Evolutionary conservation across 768 basidiomycete genomes (phyloP).

Genomic region (Pleurotus platypus): DNA sequence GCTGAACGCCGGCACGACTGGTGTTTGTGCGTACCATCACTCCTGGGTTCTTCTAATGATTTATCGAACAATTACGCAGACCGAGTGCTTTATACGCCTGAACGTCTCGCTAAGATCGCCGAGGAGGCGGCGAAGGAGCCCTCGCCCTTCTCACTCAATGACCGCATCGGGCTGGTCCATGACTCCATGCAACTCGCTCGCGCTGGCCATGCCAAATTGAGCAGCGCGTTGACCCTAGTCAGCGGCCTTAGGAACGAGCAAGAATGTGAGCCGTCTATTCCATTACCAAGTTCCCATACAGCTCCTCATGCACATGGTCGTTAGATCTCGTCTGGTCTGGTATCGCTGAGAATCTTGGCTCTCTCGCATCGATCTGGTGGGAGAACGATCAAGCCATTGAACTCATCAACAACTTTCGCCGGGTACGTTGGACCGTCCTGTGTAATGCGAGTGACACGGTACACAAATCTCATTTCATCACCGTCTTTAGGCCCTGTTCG

Average conservation of each 20-base stretch:
- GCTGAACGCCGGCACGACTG: constrained; percentile 83
- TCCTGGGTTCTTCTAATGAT: background rate
- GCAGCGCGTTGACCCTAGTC: constrained; percentile 72
- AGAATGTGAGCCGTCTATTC: constrained; percentile 52
- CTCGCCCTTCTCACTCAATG: constrained; percentile 72
- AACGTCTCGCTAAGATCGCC: constrained; percentile 75
- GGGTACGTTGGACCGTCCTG: constrained; percentile 33
- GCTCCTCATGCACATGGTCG: background rate
- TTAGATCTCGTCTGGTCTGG: constrained; percentile 84
- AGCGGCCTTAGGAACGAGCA: constrained; percentile 67
- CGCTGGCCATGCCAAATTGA: constrained; percentile 75
- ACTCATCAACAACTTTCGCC: constrained; percentile 56
- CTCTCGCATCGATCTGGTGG: constrained; percentile 75
- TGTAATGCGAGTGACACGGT: background rate
- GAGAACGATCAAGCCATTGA: constrained; percentile 58
- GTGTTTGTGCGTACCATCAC: constrained; percentile 66
- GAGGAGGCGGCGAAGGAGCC: constrained; percentile 67
- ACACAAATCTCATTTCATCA: no score
- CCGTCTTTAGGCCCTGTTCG: constrained; percentile 51
- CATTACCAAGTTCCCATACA: background rate
- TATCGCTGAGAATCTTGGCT: constrained; percentile 52
- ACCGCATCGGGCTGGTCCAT: constrained; percentile 85
- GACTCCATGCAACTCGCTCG: constrained; percentile 80
- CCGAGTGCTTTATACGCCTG: constrained; percentile 83
- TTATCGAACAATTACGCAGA: constrained; percentile 35